Base-by-base conservation (phyloP, 1,284 basidiomycete species). In the Trichosporon coremiiforme region DNA sequence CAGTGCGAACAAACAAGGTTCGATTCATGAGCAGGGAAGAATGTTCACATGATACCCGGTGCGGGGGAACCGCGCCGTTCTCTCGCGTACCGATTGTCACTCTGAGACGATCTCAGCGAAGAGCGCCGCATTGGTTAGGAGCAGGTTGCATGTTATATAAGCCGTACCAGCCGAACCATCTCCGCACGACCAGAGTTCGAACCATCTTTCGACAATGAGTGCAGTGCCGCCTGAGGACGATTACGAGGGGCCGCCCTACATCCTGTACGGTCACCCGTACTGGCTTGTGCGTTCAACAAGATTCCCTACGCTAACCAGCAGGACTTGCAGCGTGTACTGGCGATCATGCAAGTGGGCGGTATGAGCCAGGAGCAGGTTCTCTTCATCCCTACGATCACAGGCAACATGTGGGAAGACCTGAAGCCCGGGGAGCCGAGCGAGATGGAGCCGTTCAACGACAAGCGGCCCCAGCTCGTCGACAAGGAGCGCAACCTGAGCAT, bases 21-120 rank as follows among this genome's bases (percentile, higher is more conserved):
- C 50, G 20, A 53, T 53, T 53, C 50, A 53, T 53, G 50, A 25
- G 50, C 50, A 53, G n/a, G n/a, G 20, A n/a, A 20, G 50, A 20
- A 53, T 53, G 50, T 53, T 53, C 50, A 53, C 50, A 53, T 53
- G 50, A 53, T 53, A 53, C 22, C 50, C 22, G 4, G 50, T 53
- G 20, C 17, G 50, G 50, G 25, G 25, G 25, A 25, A 25, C 25
- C 25, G 25, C 25, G 25, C 25, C 25, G 25, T 25, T 25, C 25
- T 25, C 25, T 25, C 25, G 25, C 25, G 25, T 25, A 25, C 25
- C 25, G 25, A 25, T 25, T 25, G 25, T 25, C 25, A 25, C 25
- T 25, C 25, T 25, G 25, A 25, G 25, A 25, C 25, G 25, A 25
- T 25, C 25, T 25, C 25, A 25, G 25, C 25, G 25, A 25, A 25